A percentile compares a stretch with the other conserved stretches of the same genome.
Evolutionary conservation across 106 monocot species (phyloP).

Genomic region (Dactylorhiza incarnata): DNA sequence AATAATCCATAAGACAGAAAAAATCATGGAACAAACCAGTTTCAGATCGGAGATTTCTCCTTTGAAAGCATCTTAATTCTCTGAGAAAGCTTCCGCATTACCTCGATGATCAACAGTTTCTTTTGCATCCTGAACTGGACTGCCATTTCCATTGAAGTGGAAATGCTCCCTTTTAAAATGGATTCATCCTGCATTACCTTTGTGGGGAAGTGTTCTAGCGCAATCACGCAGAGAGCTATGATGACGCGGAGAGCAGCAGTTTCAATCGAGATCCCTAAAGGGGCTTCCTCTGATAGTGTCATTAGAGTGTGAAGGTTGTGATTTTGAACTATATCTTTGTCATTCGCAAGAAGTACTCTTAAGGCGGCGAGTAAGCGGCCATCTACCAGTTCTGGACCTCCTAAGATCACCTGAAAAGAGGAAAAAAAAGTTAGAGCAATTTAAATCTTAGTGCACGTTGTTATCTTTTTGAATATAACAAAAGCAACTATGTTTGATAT

Average conservation of each 20-base stretch:
- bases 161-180: conserved; percentile 35
- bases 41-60: conserved; percentile 24
- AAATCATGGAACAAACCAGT: not conserved
- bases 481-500: too few species aligned
- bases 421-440: not conserved
- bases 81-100: conserved; percentile 64
- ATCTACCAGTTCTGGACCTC: conserved; percentile 71
- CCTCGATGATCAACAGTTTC: conserved; percentile 75
- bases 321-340: conserved; percentile 31
- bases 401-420: conserved; percentile 55
- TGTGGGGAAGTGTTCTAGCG: conserved; percentile 73
- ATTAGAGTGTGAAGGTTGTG: conserved; percentile 37
- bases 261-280: conserved; percentile 61
- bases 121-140: conserved; percentile 83
- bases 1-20: not conserved
- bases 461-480: too few species aligned
- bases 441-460: not conserved
- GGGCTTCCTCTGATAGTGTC: conserved; percentile 52
- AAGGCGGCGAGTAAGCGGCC: conserved; percentile 79
- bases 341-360: conserved; percentile 50
- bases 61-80: conserved; percentile 41
- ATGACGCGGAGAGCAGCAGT: conserved; percentile 50
- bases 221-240: conserved; percentile 64
- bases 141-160: conserved; percentile 49
- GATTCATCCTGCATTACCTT: conserved; percentile 93